Evolutionary conservation across 345 rosid species (phyloP), one percentile per base, ranked within the genome.

Genomic region (Geranium brycei): DNA sequence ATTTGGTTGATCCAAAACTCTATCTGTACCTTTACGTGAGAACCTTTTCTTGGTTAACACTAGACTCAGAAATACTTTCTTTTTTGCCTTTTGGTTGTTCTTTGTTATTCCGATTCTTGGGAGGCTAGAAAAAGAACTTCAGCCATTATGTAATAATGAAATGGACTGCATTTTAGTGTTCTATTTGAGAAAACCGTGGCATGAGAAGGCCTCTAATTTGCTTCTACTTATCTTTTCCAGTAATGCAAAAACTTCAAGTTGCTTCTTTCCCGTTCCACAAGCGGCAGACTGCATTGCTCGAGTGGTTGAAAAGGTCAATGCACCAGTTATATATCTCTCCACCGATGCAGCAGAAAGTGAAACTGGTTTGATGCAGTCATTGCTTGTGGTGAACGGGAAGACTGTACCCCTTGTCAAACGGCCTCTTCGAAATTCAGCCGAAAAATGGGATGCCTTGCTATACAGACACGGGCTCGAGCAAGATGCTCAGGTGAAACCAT

Each of bases 341-440:
- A 92, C 98, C 3, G 98, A 89, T 80, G 98, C 98, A 7, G 98
- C 98, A 40, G 90, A 80, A 68, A 89, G 96, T 66, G 97, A 92
- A 85, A 90, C 89, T 67, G 71, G 80, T 73, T 75, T 92, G 76
- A 74, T 92, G 71, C 96, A 85, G 69, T 87, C 95, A 3, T 73
- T 92, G n/a, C 55, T 92, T 69, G 73, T 69, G 63, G 62, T 80
- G 62, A 78, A 87, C 70, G 91, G 96, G 56, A 87, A 81, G 78
- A 71, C 75, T 17, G 76, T 91, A 47, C 91, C 96, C 7, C 85
- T 91, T 66, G 91, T 91, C 31, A 81, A 74, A 66, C 87, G 95
- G 0, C 96, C 95, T 53, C 65, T 80, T 23, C 89, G 78, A 60
- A 83, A 80, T 77, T 73, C 91, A 15, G 96, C 88, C 10, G 98